These are phyloP conservation scores for Pyrus betulifolia DNA, from an alignment of 306 rosid genomes.

Conservation along the genomic window DNA sequence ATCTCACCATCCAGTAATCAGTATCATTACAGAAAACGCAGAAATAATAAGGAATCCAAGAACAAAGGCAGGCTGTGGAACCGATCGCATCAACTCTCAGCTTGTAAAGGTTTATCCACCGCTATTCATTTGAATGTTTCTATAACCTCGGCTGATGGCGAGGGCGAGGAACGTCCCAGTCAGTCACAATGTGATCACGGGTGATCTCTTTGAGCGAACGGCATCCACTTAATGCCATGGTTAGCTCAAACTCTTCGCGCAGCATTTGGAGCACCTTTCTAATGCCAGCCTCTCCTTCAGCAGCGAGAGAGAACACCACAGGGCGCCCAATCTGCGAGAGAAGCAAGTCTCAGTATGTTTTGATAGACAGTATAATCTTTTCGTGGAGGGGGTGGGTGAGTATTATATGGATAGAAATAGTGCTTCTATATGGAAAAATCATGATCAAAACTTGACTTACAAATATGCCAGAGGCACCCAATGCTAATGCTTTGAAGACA, in stretches of 20 bases:
- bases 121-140: neutral
- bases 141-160: constrained; percentile 13
- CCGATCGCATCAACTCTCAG: neutral
- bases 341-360: neutral
- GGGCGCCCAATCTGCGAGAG: constrained; percentile 76
- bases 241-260: constrained; percentile 83
- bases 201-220: constrained; percentile 80
- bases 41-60: neutral
- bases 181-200: constrained; percentile 70
- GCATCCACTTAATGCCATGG: constrained; percentile 93
- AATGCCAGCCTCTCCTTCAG: constrained; percentile 83
- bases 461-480: constrained; percentile 95
- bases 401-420: neutral
- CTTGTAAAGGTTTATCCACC: neutral
- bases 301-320: constrained; percentile 81
- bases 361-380: neutral
- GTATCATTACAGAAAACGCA: constrained; percentile 2
- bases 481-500: constrained; percentile 94
- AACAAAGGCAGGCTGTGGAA: neutral
- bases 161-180: constrained; percentile 64
- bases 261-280: constrained; percentile 78
- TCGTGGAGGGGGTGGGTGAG: neutral
- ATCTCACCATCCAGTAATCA: neutral
- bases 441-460: constrained; percentile 34
- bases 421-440: constrained; percentile 12